Base-by-base conservation (phyloP, 2,329 filamentous ascomycete species). In the Venturia oleaginea region DNA sequence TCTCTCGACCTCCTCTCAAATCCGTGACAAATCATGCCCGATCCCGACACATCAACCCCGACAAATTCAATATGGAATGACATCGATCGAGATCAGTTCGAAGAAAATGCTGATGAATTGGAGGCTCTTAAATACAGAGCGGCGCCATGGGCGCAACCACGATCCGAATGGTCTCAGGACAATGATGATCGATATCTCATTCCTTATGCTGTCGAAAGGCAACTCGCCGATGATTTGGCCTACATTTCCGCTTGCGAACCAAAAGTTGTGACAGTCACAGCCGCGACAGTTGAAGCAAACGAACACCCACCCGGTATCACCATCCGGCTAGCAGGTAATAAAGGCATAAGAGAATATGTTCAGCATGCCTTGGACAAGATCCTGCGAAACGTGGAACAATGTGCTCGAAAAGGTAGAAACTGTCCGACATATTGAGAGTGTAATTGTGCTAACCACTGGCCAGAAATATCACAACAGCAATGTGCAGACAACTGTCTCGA, bases 341-440 rank as follows among this genome's bases (percentile, higher is more conserved):
- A 62, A 54, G 61, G 61, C 6, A 46, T 62, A 62, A 48, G 61
- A 38, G 61, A 62, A 17, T 32, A 46, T 46, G 61, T 62, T 54
- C 37, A 30, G 54, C 15, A 6, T 17, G 43, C 42, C 11, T 17
- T 62, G 32, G 5, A 27, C 8, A 11, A 51, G 13, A 42, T 62
- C 6, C 32, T 62, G 32, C 61, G 42, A 11, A 54, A 24, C 27
- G 19, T 62, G 19, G 43, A 62, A 34, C 32, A 51, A 37, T 62
- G 61, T 62, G 42, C 61, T 6, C 37, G 19, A 48, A 62, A 62
- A 54, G 61, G 61, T 51, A 46, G 13, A 34, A 15, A 13, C 24
- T 30, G 8, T 19, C 17, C 5, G 7, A 1, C 34, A 30, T 13
- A 6, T 60, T 5, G 5, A n/a, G 5, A 27, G 2, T 19, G 24